Conservation (phyloP, 2,329 filamentous ascomycete genomes). For the Aulographum hederae region DNA sequence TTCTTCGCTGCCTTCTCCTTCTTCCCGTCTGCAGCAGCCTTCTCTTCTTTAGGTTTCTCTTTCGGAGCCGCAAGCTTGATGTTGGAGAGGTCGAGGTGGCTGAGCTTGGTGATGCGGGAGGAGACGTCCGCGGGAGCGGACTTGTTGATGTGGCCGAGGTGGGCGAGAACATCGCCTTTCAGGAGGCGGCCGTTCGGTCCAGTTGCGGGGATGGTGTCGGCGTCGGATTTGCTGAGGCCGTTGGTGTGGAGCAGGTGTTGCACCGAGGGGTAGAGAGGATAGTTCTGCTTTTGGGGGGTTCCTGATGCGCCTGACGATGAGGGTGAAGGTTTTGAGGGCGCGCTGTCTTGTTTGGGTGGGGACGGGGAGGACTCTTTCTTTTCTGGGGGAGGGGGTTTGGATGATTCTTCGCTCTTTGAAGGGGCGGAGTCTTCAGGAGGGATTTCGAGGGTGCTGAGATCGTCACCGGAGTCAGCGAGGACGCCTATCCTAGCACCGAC, state of each 20-base stretch:
- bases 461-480: slow-evolving; percentile 64
- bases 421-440: slow-evolving; percentile 45
- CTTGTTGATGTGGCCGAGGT: slow-evolving; percentile 59
- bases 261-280: slow-evolving; percentile 70
- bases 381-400: slow-evolving; percentile 8
- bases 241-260: slow-evolving; percentile 64
- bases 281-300: slow-evolving; percentile 14
- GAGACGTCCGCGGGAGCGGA: slow-evolving; percentile 55
- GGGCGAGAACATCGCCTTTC: slow-evolving; percentile 89
- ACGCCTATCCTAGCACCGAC: slow-evolving; percentile 72
- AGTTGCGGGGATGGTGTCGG: slow-evolving; percentile 67
- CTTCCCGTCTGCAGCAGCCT: slow-evolving; percentile 13
- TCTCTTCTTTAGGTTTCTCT: slow-evolving; percentile 23
- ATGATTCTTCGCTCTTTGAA: slow-evolving; percentile 15
- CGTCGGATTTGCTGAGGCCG: slow-evolving; percentile 54
- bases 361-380: slow-evolving; percentile 5
- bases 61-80: slow-evolving; percentile 54
- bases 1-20: too few relatives aligned
- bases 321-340: not conserved
- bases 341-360: not conserved
- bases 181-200: slow-evolving; percentile 77
- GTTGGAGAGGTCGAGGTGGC: slow-evolving; percentile 84
- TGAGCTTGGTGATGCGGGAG: slow-evolving; percentile 52
- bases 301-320: too few relatives aligned
- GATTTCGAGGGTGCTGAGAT: slow-evolving; percentile 55